A percentile compares a stretch with the other conserved stretches of the same genome.
Conservation (phyloP, 805 yeast species). For the Saturnispora hagleri region DNA sequence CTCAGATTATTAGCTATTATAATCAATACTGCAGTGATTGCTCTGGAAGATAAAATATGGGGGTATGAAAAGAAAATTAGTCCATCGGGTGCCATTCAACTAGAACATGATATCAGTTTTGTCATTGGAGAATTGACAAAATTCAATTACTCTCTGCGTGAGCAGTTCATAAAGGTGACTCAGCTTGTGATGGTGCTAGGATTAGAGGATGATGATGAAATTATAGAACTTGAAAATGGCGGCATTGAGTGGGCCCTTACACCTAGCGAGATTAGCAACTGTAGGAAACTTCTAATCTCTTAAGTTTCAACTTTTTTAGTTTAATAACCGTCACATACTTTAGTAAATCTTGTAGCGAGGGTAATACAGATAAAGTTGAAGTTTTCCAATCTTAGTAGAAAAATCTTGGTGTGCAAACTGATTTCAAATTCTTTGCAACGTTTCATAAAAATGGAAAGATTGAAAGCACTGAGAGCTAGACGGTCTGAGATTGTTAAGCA, state of each 20-base stretch:
- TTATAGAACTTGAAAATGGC: conserved; percentile 21
- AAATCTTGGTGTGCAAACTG: no score
- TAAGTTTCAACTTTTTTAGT: neutral
- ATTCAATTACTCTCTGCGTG: conserved; percentile 64
- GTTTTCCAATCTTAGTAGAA: neutral
- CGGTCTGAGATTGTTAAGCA: conserved; percentile 5
- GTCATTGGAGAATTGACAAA: conserved; percentile 69
- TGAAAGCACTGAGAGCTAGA: conserved; percentile 4
- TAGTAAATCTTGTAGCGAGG: neutral
- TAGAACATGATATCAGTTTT: conserved; percentile 73
- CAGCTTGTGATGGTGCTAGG: conserved; percentile 79
- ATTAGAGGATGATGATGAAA: conserved; percentile 55
- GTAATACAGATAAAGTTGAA: neutral
- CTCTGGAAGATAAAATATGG: conserved; percentile 63
- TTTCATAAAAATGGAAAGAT: neutral
- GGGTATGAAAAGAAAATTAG: conserved; percentile 57
- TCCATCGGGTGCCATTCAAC: conserved; percentile 71
- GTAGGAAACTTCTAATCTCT: conserved; percentile 1
- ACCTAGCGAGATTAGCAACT: conserved; percentile 49
- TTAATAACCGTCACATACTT: neutral
- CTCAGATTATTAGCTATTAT: conserved; percentile 38
- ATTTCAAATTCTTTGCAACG: neutral
- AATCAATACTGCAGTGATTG: conserved; percentile 44
- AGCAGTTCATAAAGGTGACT: conserved; percentile 69
- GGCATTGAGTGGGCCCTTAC: conserved; percentile 59